Base-by-base conservation (phyloP, 2,329 filamentous ascomycete species). In the Sporothrix variecibatus region DNA sequence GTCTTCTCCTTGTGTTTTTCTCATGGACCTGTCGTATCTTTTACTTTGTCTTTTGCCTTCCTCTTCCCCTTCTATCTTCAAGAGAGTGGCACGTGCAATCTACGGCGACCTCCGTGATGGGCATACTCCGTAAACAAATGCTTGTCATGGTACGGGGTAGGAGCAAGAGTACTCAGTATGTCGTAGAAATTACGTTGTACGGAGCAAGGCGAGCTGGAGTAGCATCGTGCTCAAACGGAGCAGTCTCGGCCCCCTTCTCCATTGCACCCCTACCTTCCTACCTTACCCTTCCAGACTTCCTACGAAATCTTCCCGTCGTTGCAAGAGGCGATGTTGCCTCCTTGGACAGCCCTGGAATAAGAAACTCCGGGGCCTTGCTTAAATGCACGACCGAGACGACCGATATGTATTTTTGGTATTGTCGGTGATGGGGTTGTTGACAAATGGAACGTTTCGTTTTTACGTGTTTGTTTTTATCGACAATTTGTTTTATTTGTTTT, bases 401-500 rank as follows among this genome's bases (percentile, higher is more conserved):
- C n/a, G n/a, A n/a, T n/a, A 43, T 43, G 40, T 43, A 43, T 43
- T 43, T 6, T 6, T 43, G 5, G n/a, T n/a, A 12, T 43, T 43
- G 40, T 12, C 40, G 40, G 40, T 43, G 40, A 6, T 12, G 11
- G 15, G n/a, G n/a, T n/a, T 40, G 11, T 64, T 43, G 38, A 43
- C 60, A 65, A 65, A 34, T 65, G 60, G 60, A 43, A 26, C 38
- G 60, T 43, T 65, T 65, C 38, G 60, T 26, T 65, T 38, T 62
- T 65, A 65, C 60, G 34, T 65, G 23, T 43, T n/a, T 15, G 6
- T 26, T 26, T 31, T 6, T 8, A 31, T 26, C 3, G 2, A 51
- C 49, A 9, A n/a, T n/a, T n/a, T n/a, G n/a, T n/a, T n/a, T 53
- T 26, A 6, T 23, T 53, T 43, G 11, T n/a, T 53, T 26, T 53